Evolutionary conservation across 306 rosid species (phyloP).

Genomic region (Abrus precatorius): DNA sequence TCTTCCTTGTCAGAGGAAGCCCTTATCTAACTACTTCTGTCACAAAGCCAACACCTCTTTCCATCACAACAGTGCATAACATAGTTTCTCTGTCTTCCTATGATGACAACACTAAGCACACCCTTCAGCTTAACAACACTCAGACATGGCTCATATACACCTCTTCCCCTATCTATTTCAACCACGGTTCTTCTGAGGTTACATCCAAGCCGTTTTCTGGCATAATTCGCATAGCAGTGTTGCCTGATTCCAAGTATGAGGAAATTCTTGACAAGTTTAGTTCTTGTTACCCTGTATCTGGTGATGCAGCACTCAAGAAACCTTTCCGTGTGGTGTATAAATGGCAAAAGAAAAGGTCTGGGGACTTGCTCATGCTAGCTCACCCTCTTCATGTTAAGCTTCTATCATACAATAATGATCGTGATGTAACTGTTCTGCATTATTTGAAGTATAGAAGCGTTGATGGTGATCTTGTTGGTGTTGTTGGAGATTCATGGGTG

Average conservation of each 20-base stretch:
- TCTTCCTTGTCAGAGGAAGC: slow-evolving; percentile 79
- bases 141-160: slow-evolving; percentile 83
- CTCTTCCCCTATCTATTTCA: slow-evolving; percentile 61
- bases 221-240: slow-evolving; percentile 60
- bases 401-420: background rate
- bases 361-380: slow-evolving; percentile 43
- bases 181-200: slow-evolving; percentile 43
- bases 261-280: slow-evolving; percentile 62
- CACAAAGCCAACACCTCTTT: slow-evolving; percentile 44
- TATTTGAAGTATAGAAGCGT: slow-evolving; percentile 77
- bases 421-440: slow-evolving; percentile 60
- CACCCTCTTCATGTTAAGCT: slow-evolving; percentile 47
- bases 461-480: slow-evolving; percentile 94
- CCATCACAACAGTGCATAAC: slow-evolving; percentile 45
- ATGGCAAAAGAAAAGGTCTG: slow-evolving; percentile 33
- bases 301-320: slow-evolving; percentile 57
- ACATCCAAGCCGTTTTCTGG: slow-evolving; percentile 65
- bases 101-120: slow-evolving; percentile 58
- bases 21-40: slow-evolving; percentile 70
- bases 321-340: slow-evolving; percentile 48
- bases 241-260: slow-evolving; percentile 60
- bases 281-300: slow-evolving; percentile 76
- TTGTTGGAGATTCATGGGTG: slow-evolving; percentile 84
- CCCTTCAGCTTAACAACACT: slow-evolving; percentile 62
- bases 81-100: slow-evolving; percentile 56